These are phyloP conservation scores for Chalara sp. DNA, from an alignment of 2,329 filamentous ascomycete genomes.

Conservation along the genomic window DNA sequence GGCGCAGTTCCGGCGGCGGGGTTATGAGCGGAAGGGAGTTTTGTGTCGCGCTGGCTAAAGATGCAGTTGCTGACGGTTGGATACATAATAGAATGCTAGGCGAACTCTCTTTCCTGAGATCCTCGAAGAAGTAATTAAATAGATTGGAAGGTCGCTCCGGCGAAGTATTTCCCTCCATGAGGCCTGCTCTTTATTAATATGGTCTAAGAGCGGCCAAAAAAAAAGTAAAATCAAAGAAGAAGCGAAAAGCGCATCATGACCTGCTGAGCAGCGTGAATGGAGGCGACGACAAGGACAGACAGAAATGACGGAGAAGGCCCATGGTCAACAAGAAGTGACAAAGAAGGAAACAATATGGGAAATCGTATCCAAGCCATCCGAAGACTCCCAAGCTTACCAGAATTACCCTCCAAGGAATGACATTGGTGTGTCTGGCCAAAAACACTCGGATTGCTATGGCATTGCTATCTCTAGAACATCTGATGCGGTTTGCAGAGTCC, in stretches of 20 bases:
- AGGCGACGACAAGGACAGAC: background rate
- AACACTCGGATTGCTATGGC: too few species aligned
- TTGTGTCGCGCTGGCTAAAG: conserved; percentile 10
- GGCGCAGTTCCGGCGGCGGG: conserved; percentile 15
- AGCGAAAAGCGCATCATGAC: conserved; percentile 14
- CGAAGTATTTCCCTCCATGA: conserved; percentile 16
- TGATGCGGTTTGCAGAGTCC: too few species aligned
- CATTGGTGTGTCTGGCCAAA: too few species aligned
- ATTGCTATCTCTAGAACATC: too few species aligned
- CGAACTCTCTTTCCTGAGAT: conserved; percentile 9
- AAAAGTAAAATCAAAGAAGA: too few species aligned
- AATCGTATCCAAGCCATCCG: too few species aligned
- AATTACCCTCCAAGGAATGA: too few species aligned
- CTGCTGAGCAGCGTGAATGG: conserved; percentile 9
- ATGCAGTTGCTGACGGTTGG: conserved; percentile 3
- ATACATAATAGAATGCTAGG: conserved; percentile 2
- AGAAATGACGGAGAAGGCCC: background rate
- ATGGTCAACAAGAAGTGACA: background rate
- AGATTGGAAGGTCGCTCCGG: conserved; percentile 15
- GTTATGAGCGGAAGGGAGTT: conserved; percentile 14
- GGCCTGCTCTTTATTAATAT: conserved; percentile 1
- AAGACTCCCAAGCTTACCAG: too few species aligned
- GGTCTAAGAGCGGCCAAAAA: too few species aligned
- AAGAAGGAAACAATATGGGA: too few species aligned
- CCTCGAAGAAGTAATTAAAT: conserved; percentile 11